These are phyloP conservation scores for Stramenopiles sp. DNA, from an alignment of 352 stramenopile species.

Conservation along the genomic window DNA sequence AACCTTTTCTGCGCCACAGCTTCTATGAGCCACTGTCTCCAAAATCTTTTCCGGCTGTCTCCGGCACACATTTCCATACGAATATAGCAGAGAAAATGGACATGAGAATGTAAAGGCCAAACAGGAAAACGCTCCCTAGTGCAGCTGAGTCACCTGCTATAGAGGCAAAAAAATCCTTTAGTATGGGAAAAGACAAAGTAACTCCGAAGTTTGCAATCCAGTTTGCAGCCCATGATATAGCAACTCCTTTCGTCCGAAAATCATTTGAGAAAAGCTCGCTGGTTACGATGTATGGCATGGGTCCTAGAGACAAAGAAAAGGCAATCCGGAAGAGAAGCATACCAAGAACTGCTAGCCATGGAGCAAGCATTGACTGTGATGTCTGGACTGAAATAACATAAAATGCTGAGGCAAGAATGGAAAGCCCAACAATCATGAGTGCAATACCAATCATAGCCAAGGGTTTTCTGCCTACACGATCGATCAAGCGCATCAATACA, in stretches of 20 bases:
- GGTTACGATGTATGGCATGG: conserved; percentile 8
- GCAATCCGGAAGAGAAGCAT: conserved; percentile 11
- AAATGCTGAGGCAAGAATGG: conserved; percentile 1
- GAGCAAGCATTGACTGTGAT: neutral
- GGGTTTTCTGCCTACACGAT: conserved; percentile 11
- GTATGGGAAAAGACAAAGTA: conserved; percentile 10
- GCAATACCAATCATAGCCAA: conserved; percentile 14
- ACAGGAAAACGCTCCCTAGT: conserved; percentile 7
- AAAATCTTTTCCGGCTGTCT: conserved; percentile 8
- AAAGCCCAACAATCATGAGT: conserved; percentile 8
- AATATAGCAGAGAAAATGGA: neutral
- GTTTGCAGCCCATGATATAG: conserved; percentile 9
- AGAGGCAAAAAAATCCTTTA: conserved; percentile 14
- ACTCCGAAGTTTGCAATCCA: conserved; percentile 13
- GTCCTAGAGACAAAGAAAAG: conserved; percentile 2
- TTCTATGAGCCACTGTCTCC: conserved; percentile 12
- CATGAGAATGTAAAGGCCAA: conserved; percentile 7
- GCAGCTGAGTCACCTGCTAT: conserved; percentile 10
- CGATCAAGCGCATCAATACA: conserved; percentile 1
- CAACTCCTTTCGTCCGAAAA: conserved; percentile 10
- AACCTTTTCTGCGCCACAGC: too few relatives aligned
- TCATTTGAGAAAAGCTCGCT: conserved; percentile 11
- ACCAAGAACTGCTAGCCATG: conserved; percentile 13
- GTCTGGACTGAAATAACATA: neutral
- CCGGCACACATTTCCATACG: conserved; percentile 10